A percentile compares a stretch with the other conserved stretches of the same genome.
Conservation (phyloP, 257 asterid genomes). For the Haberlea rhodopensis region DNA sequence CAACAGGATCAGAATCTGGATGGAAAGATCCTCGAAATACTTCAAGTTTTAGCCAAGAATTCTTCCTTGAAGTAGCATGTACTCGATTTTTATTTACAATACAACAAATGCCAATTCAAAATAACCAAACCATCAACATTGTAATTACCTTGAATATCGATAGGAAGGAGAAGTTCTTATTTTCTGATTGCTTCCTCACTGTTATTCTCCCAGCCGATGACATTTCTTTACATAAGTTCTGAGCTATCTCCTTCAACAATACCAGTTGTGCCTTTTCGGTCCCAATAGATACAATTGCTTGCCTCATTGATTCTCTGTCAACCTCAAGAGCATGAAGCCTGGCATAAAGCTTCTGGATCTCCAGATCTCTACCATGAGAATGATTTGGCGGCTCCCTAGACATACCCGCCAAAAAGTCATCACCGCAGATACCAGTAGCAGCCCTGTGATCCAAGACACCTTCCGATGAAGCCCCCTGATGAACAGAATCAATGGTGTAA, state of each 20-base stretch:
- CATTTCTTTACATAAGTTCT: constrained; percentile 71
- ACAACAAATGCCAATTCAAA: constrained; percentile 2
- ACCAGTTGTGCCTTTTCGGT: constrained; percentile 86
- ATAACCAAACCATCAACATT: constrained; percentile 24
- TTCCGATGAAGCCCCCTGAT: constrained; percentile 45
- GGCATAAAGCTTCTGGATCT: constrained; percentile 72
- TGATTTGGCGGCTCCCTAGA: constrained; percentile 43
- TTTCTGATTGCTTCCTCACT: constrained; percentile 45
- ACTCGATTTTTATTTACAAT: neutral
- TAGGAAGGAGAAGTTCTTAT: constrained; percentile 45
- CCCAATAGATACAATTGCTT: constrained; percentile 71
- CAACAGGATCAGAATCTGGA: too few relatives aligned
- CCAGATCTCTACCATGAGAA: constrained; percentile 52
- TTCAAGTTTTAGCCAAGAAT: too few relatives aligned
- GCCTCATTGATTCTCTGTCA: constrained; percentile 95
- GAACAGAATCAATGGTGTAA: constrained; percentile 82
- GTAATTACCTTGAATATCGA: constrained; percentile 67
- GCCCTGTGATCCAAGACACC: constrained; percentile 43
- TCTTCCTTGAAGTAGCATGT: neutral
- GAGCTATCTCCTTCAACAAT: constrained; percentile 92
- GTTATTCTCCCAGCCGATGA: constrained; percentile 52
- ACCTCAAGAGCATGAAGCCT: constrained; percentile 96
- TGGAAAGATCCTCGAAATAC: too few relatives aligned
- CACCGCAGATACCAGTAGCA: constrained; percentile 37
- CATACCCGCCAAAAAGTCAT: constrained; percentile 48